Conservation (phyloP, 495 filamentous ascomycete species). For the Bathelium albidoporum region DNA sequence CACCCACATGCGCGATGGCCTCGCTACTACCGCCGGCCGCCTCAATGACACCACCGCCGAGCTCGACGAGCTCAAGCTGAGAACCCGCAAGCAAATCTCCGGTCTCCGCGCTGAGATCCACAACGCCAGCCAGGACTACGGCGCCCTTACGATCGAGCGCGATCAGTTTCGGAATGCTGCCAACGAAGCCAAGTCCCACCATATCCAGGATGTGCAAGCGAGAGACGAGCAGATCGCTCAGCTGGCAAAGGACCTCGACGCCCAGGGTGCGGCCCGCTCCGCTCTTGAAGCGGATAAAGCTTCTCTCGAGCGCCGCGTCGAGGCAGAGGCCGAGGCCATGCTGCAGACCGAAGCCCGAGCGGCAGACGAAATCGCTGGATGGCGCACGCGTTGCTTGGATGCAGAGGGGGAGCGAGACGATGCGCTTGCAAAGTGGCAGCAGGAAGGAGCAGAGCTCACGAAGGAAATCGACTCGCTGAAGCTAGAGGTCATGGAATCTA, state of each 20-base stretch:
- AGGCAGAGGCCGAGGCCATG: constrained; percentile 17
- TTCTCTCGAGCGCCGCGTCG: constrained; percentile 16
- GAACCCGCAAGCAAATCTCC: background rate
- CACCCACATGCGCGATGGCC: constrained; percentile 3
- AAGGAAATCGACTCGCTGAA: background rate
- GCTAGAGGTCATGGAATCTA: background rate
- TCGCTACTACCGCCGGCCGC: background rate
- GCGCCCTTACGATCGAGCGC: constrained; percentile 10
- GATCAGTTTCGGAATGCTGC: background rate
- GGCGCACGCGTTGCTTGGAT: background rate
- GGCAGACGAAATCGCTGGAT: constrained; percentile 12
- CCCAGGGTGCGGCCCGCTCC: background rate
- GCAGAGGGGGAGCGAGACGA: too few relatives aligned
- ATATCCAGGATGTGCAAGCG: constrained; percentile 15
- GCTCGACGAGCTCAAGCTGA: constrained; percentile 6
- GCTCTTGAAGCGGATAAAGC: constrained; percentile 9
- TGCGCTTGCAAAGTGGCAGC: too few relatives aligned
- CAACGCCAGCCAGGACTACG: constrained; percentile 7
- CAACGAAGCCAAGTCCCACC: constrained; percentile 13
- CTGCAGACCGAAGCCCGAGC: constrained; percentile 13
- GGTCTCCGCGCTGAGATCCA: constrained; percentile 1
- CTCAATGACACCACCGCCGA: background rate
- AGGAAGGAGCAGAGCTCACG: too few relatives aligned
- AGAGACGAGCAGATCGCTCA: constrained; percentile 15
- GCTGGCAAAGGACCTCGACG: constrained; percentile 5